A percentile compares a stretch with the other conserved stretches of the same genome.
Conservation (phyloP, 768 basidiomycete genomes). For the Pleurotus citrinopileatus region DNA sequence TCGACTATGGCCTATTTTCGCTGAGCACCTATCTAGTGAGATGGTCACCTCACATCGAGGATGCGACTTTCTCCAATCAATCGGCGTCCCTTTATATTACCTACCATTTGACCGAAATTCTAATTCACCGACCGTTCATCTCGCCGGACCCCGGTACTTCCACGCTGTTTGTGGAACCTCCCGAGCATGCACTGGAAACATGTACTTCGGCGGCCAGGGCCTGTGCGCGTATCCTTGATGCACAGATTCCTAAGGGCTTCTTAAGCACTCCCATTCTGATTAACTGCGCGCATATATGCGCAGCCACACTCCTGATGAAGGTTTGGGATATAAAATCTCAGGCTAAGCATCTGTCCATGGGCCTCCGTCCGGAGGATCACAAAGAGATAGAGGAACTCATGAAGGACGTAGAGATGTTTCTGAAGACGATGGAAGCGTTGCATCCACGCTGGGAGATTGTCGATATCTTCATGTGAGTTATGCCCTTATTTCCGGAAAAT, state of each 20-base stretch:
- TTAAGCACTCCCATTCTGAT: constrained; percentile 41
- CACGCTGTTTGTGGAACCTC: constrained; percentile 20
- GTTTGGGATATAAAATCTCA: constrained; percentile 57
- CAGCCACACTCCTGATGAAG: constrained; percentile 50
- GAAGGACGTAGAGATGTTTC: constrained; percentile 36
- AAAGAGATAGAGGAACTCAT: constrained; percentile 34
- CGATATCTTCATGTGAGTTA: constrained; percentile 30
- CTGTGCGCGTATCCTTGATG: constrained; percentile 57
- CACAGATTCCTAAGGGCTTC: constrained; percentile 40
- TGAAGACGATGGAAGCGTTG: constrained; percentile 38
- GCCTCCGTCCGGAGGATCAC: constrained; percentile 24
- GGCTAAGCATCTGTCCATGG: constrained; percentile 30
- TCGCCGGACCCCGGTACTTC: constrained; percentile 20
- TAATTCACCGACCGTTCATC: constrained; percentile 71
- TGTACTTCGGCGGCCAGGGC: constrained; percentile 62
- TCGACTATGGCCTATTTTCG: background rate
- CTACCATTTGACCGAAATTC: constrained; percentile 63
- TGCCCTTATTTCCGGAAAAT: background rate
- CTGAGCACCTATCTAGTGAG: constrained; percentile 34
- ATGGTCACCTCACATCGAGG: constrained; percentile 54
- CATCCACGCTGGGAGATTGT: constrained; percentile 33
- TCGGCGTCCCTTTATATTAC: constrained; percentile 53
- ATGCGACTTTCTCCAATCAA: constrained; percentile 50
- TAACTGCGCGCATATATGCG: constrained; percentile 45
- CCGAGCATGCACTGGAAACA: constrained; percentile 49